A percentile compares a stretch with the other conserved stretches of the same genome.
Evolutionary conservation across 2,329 filamentous ascomycete genomes (phyloP).

Genomic region (Penicillium sp.): DNA sequence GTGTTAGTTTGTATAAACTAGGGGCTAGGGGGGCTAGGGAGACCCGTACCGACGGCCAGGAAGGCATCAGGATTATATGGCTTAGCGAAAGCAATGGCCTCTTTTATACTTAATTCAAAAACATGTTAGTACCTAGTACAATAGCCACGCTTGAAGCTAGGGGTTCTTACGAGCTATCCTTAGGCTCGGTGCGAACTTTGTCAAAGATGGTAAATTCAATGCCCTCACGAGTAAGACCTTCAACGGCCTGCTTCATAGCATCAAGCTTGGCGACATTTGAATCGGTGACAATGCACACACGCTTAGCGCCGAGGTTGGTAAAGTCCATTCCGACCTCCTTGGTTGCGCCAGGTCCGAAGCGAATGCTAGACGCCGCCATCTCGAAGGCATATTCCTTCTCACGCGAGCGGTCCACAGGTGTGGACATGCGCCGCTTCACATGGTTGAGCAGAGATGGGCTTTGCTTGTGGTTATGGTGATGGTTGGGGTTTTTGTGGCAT

Average conservation of each 20-base stretch:
- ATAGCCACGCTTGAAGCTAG: background rate
- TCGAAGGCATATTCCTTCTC: slow-evolving; percentile 98
- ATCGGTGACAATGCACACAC: slow-evolving; percentile 91
- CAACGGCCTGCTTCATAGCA: slow-evolving; percentile 84
- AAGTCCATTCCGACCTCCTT: slow-evolving; percentile 98
- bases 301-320: slow-evolving; percentile 81
- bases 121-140: slow-evolving; percentile 43
- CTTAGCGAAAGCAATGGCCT: slow-evolving; percentile 84
- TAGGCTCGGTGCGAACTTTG: slow-evolving; percentile 81
- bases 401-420: slow-evolving; percentile 66
- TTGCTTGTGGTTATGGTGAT: slow-evolving; percentile 68
- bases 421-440: slow-evolving; percentile 65
- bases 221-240: slow-evolving; percentile 74
- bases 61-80: slow-evolving; percentile 82
- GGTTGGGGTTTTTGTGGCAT: slow-evolving; percentile 83
- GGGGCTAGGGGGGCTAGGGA: background rate
- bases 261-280: slow-evolving; percentile 74
- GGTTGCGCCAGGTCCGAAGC: slow-evolving; percentile 89
- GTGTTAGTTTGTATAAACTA: slow-evolving; percentile 6
- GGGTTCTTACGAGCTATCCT: slow-evolving; percentile 74
- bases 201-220: slow-evolving; percentile 80
- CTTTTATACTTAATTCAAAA: slow-evolving; percentile 56
- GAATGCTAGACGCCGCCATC: slow-evolving; percentile 92
- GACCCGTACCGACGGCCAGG: slow-evolving; percentile 70
- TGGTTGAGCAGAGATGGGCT: slow-evolving; percentile 50